These are phyloP conservation scores for Euphrasia confusa DNA, from an alignment of 257 asterid genomes.

Conservation along the genomic window DNA sequence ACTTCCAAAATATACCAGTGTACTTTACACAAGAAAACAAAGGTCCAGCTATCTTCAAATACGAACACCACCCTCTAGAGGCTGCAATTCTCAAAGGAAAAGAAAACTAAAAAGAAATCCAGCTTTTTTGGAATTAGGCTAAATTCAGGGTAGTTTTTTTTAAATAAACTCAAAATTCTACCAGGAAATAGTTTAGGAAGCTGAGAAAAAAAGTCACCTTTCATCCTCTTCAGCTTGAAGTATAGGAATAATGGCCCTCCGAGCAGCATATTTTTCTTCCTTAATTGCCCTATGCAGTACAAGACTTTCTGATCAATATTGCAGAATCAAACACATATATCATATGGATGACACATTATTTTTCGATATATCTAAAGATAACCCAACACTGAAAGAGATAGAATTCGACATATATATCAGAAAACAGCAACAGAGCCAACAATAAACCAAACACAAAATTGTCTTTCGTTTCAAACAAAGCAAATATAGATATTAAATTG, in stretches of 20 bases:
- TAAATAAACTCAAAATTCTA: background rate
- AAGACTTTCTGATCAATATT: slow-evolving; percentile 16
- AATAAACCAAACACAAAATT: background rate
- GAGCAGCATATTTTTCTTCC: slow-evolving; percentile 80
- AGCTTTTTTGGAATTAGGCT: background rate
- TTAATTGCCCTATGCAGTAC: slow-evolving; percentile 49
- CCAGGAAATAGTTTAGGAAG: background rate
- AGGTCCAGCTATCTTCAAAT: no score
- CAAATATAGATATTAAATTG: slow-evolving; percentile 1
- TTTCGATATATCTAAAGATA: background rate
- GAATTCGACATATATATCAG: background rate
- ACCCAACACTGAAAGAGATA: slow-evolving; percentile 7
- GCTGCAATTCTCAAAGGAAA: background rate
- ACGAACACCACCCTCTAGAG: background rate
- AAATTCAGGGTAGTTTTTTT: background rate
- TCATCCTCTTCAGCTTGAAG: slow-evolving; percentile 94
- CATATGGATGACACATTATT: slow-evolving; percentile 1
- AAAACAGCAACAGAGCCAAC: slow-evolving; percentile 1
- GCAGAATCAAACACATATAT: slow-evolving; percentile 6
- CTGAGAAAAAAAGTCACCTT: slow-evolving; percentile 36
- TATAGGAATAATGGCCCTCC: slow-evolving; percentile 65
- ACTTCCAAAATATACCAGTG: background rate
- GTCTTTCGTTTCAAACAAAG: background rate
- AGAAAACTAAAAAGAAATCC: background rate
- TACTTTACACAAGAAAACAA: no score